Evolutionary conservation across 208 protist species (phyloP), one percentile per base, ranked within the genome.

Genomic region (Crithidia expoeki): DNA sequence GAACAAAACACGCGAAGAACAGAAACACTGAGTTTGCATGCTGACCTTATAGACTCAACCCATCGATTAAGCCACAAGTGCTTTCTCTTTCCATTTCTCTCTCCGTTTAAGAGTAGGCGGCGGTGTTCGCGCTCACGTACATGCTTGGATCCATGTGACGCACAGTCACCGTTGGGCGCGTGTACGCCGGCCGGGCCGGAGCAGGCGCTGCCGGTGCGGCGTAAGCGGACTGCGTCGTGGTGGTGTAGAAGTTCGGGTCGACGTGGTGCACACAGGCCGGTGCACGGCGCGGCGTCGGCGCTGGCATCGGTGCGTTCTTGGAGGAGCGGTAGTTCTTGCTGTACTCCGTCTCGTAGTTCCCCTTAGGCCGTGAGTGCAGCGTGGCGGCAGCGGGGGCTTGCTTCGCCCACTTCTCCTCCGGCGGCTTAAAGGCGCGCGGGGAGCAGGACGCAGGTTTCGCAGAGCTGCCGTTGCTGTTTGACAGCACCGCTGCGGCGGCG

Each of bases 161-260:
- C 53, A 79, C 67, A 10, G 49, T 52, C 0, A 57, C 66, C 25
- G 72, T 36, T 14, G 64, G 61, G 10, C 51, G 53, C 2, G 76
- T 78, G 60, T 60, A 80, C 0, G 38, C 44, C 9, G 52, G 42
- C 14, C 66, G 75, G 32, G 57, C 17, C 12, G 53, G 57, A 19
- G 47, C 46, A 7, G 40, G 47, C 2, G 36, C 1, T 47, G 44
- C 12, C 25, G 57, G 75, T 10, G 65, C 50, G 12, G 17, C 36
- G 71, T 87, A 93, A 3, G 72, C 55, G 4, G 73, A 61, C 44
- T 78, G 40, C 23, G 51, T 81, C 21, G 84, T 92, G 1, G 85
- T 88, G 10, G 76, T 85, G 75, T 86, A 89, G 71, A 85, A 85
- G 59, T 50, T 52, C 6, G 84, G 84, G 65, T 89, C 84, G 23